These are phyloP conservation scores for Carex pumila DNA, from an alignment of 176 grass and related monocot genomes.

Conservation along the genomic window DNA sequence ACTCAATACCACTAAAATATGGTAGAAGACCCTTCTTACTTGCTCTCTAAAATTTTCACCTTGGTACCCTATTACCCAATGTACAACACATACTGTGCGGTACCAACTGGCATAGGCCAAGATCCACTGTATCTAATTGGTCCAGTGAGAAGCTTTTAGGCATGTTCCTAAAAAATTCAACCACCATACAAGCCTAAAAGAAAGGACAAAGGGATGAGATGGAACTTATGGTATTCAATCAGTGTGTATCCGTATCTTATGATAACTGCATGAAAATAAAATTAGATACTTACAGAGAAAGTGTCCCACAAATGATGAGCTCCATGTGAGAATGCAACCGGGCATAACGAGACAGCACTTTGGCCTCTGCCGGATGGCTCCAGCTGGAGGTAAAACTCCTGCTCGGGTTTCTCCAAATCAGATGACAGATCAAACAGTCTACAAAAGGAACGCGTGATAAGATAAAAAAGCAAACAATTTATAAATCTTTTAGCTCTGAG, in stretches of 20 bases:
- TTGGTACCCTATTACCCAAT: neutral
- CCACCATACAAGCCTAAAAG: neutral
- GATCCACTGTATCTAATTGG: neutral
- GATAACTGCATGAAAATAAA: neutral
- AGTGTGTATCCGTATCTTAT: neutral
- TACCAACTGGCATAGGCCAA: neutral
- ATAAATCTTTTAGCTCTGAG: neutral
- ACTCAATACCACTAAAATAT: neutral
- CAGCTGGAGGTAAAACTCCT: slow-evolving; percentile 85
- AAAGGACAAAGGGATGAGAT: neutral
- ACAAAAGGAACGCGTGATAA: slow-evolving; percentile 21
- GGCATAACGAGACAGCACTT: slow-evolving; percentile 65
- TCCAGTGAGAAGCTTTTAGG: neutral
- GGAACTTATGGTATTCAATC: neutral
- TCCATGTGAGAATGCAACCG: slow-evolving; percentile 82
- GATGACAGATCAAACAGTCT: slow-evolving; percentile 91
- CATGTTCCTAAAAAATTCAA: neutral
- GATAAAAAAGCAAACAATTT: neutral
- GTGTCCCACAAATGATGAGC: slow-evolving; percentile 89
- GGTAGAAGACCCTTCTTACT: neutral
- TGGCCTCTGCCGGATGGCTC: slow-evolving; percentile 61
- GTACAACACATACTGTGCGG: neutral
- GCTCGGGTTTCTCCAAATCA: slow-evolving; percentile 68
- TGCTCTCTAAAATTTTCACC: neutral
- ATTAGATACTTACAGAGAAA: slow-evolving; percentile 57